Evolutionary conservation across 306 rosid species (phyloP), one percentile per base, ranked within the genome.

Genomic region (Pterocarpus macrocarpus): DNA sequence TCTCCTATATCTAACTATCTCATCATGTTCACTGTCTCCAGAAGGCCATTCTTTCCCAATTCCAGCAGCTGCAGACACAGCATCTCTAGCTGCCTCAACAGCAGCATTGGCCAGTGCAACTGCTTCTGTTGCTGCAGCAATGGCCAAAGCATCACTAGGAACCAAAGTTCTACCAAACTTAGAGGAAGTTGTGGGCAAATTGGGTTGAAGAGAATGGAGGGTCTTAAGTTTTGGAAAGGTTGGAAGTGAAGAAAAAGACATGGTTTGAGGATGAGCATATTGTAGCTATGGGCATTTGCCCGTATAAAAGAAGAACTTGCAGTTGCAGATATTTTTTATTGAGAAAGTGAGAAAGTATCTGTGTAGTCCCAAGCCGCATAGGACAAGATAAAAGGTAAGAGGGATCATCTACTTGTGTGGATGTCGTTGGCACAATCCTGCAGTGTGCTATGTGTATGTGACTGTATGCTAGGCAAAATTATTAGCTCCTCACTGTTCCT

Each of bases 201-300:
- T 76, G 77, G 83, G 75, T 78, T 80, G 89, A 73, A 80, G 64
- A 72, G 87, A 83, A 76, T 61, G 82, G 61, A 74, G 85, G 83
- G 90, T 64, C 55, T 88, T 87, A 50, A 80, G 75, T 5, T 91
- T 80, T 56, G 78, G 84, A 28, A 73, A 56, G 64, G 80, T 73
- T 61, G 90, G 85, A 73, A 85, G 81, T 64, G 92, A 83, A 32
- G 92, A 71, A 6, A 89, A 69, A 50, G 94, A 82, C 79, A 90
- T 83, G 56, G 57, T 70, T 71, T 33, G 93, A 88, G 34, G 95
- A 83, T 45, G 92, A 88, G 73, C 96, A 88, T 64, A 90, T 47
- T 77, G 81, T 78, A 57, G 87, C 34, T 49, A 86, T 64, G 79
- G 91, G 94, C 92, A 86, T 75, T 34, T 63, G 59, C 14, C 58